Evolutionary conservation across 2,329 filamentous ascomycete species (phyloP).

Genomic region (Fusarium palustre): DNA sequence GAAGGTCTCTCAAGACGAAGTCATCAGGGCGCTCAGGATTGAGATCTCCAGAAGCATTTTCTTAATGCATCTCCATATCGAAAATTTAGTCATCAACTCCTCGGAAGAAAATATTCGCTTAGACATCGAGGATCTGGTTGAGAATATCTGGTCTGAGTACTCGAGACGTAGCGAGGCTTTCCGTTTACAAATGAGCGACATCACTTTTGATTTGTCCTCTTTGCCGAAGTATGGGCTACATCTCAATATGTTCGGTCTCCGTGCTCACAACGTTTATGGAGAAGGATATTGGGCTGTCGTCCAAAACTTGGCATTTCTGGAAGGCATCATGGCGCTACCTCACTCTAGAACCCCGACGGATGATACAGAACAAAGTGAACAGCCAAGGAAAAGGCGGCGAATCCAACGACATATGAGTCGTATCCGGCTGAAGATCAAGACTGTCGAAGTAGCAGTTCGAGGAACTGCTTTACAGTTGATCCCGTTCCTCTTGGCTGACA

Average conservation of each 20-base stretch:
- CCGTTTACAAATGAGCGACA: conserved; percentile 81
- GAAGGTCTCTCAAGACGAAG: conserved; percentile 68
- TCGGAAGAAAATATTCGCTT: conserved; percentile 55
- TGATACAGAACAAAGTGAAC: conserved; percentile 52
- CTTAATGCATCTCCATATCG: conserved; percentile 71
- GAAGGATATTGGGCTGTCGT: conserved; percentile 72
- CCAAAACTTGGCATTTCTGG: conserved; percentile 69
- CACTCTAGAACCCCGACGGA: conserved; percentile 40
- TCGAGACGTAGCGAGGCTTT: conserved; percentile 75
- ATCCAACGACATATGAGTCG: conserved; percentile 58
- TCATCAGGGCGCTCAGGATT: conserved; percentile 74
- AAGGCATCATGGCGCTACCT: conserved; percentile 58
- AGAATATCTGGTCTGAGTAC: conserved; percentile 83
- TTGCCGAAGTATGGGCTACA: conserved; percentile 59
- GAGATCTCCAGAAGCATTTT: conserved; percentile 82
- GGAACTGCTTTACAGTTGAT: conserved; percentile 68
- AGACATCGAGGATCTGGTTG: conserved; percentile 73
- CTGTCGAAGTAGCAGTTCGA: conserved; percentile 57
- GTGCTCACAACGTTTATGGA: conserved; percentile 63
- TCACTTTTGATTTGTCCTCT: conserved; percentile 67
- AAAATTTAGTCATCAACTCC: conserved; percentile 64
- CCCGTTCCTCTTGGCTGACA: conserved; percentile 65
- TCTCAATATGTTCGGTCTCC: conserved; percentile 64
- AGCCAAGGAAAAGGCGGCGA: conserved; percentile 65
- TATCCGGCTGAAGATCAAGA: conserved; percentile 62